phyloP scores from a whole-genome alignment of 495 filamentous ascomycete species.

The Pyrenula massariospora region DNA sequence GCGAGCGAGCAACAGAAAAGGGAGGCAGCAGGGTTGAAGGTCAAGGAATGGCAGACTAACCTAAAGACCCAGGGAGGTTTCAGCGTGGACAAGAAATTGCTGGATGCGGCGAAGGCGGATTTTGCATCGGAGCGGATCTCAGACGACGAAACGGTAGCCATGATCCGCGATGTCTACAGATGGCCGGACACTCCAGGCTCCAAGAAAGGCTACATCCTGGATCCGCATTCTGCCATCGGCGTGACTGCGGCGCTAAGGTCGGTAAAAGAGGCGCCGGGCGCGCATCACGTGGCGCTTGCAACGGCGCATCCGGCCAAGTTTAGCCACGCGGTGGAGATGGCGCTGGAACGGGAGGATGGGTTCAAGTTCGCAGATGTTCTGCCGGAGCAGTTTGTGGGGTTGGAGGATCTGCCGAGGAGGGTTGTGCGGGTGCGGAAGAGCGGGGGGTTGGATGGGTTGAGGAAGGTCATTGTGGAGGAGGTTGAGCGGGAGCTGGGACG shows the following conservation, averaged over 20 bases:
- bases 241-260: constrained; percentile 60
- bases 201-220: constrained; percentile 63
- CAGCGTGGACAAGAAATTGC: constrained; percentile 46
- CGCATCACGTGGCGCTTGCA: constrained; percentile 65
- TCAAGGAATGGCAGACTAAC: constrained; percentile 56
- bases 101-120: constrained; percentile 47
- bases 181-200: constrained; percentile 3
- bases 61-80: constrained; percentile 78
- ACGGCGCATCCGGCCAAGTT: constrained; percentile 96
- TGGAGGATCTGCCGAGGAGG: constrained; percentile 54
- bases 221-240: constrained; percentile 86
- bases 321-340: constrained; percentile 61
- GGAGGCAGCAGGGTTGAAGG: constrained; percentile 43
- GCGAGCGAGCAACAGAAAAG: constrained; percentile 11
- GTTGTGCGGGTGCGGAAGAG: constrained; percentile 29
- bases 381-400: constrained; percentile 63
- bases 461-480: constrained; percentile 16
- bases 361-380: constrained; percentile 69
- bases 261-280: constrained; percentile 15
- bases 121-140: constrained; percentile 79
- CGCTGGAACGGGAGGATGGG: constrained; percentile 49
- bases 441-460: constrained; percentile 21
- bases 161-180: constrained; percentile 55
- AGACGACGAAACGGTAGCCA: constrained; percentile 63
- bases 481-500: constrained; percentile 22